Percentiles rank a stretch among this genome's conserved stretches.
These are phyloP conservation scores for Thalassiosira exigua DNA, from an alignment of 352 stramenopile species.

Conservation along the genomic window DNA sequence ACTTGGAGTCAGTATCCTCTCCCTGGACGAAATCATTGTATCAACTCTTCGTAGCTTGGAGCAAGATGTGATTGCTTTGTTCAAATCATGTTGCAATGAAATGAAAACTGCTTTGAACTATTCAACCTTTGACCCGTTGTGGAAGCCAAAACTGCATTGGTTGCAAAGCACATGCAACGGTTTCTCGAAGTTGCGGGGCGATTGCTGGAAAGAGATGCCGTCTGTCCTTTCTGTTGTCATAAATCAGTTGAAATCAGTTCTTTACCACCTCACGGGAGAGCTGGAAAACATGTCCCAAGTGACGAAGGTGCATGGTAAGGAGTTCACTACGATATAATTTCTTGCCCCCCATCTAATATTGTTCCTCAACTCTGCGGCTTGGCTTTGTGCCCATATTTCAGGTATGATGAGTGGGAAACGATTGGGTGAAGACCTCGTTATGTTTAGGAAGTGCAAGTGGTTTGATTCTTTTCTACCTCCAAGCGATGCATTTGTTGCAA, in stretches of 20 bases:
- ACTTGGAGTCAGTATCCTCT: background rate
- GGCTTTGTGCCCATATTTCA: no score
- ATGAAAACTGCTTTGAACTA: no score
- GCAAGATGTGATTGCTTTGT: constrained; percentile 19
- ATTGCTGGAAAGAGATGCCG: constrained; percentile 21
- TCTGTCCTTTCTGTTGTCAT: constrained; percentile 8
- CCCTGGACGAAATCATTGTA: constrained; percentile 16
- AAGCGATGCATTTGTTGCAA: constrained; percentile 49
- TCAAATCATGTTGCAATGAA: constrained; percentile 11
- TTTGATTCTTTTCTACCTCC: constrained; percentile 53
- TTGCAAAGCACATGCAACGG: constrained; percentile 9
- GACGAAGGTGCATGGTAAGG: constrained; percentile 31
- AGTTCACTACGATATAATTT: no score
- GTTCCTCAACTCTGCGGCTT: no score
- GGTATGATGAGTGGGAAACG: constrained; percentile 41
- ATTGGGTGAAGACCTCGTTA: constrained; percentile 26
- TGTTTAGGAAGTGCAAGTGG: constrained; percentile 42
- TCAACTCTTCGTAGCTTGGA: constrained; percentile 23
- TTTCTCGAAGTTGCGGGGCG: constrained; percentile 16
- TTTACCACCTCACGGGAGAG: constrained; percentile 25
- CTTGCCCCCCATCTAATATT: no score
- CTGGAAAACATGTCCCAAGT: constrained; percentile 35
- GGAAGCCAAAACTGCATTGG: constrained; percentile 25
- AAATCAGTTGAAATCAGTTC: constrained; percentile 25
- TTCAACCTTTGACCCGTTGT: constrained; percentile 5